Conservation (phyloP, 768 basidiomycete genomes). For the Crepidotus variabilis region DNA sequence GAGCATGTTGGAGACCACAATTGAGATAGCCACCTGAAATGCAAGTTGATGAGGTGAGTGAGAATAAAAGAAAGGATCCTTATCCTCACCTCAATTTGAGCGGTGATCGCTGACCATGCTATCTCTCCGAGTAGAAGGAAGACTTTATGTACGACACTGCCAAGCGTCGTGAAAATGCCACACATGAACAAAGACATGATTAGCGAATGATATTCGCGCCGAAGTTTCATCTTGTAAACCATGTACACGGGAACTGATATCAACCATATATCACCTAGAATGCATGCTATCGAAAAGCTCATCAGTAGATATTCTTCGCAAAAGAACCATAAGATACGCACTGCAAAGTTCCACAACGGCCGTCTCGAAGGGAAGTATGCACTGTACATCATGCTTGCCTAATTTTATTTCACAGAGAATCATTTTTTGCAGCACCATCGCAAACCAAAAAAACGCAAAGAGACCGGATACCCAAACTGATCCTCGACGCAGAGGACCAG, state of each 20-base stretch:
- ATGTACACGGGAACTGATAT: neutral
- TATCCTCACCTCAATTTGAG: neutral
- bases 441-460: slow-evolving; percentile 5
- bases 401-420: slow-evolving; percentile 5
- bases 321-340: neutral
- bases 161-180: slow-evolving; percentile 1
- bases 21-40: slow-evolving; percentile 1
- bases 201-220: neutral
- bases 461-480: neutral
- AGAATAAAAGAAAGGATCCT: no score
- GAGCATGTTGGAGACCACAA: neutral
- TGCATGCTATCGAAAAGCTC: neutral
- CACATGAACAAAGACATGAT: neutral
- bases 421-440: slow-evolving; percentile 6
- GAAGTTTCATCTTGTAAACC: slow-evolving; percentile 2
- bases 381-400: neutral
- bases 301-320: neutral
- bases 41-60: neutral
- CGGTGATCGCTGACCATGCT: neutral
- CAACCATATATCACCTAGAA: slow-evolving; percentile 3
- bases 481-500: neutral
- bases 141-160: neutral
- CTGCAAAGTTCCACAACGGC: neutral
- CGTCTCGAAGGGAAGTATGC: neutral
- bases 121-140: neutral